A percentile compares a stretch with the other conserved stretches of the same genome.
Evolutionary conservation across 2,329 filamentous ascomycete genomes (phyloP).

Genomic region (Colletotrichum sojae): DNA sequence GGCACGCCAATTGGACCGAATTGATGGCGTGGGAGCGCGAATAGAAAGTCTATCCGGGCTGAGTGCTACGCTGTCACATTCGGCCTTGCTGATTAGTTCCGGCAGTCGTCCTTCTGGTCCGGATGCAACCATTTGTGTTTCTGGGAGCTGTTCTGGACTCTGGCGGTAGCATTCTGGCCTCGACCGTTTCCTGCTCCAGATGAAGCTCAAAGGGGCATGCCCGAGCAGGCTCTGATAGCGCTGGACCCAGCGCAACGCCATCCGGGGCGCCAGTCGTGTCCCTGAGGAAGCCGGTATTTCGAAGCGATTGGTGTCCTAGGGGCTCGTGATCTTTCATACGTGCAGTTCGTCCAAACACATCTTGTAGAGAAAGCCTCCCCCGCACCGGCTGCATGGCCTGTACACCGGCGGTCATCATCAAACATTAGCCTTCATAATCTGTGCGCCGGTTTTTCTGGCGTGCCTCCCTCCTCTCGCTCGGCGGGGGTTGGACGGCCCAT

Average conservation of each 20-base stretch:
- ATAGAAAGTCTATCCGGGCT: conserved; percentile 33
- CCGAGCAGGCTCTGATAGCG: neutral
- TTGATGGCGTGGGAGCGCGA: conserved; percentile 3
- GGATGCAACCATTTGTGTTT: conserved; percentile 30
- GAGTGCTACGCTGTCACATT: conserved; percentile 19
- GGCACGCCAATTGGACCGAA: neutral
- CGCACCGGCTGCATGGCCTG: conserved; percentile 32
- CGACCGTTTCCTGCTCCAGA: neutral
- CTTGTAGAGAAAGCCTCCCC: conserved; percentile 15
- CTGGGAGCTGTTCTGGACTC: conserved; percentile 22
- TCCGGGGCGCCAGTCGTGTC: conserved; percentile 1
- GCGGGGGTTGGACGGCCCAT: neutral
- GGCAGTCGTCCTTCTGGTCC: conserved; percentile 8
- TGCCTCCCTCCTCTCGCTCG: conserved; percentile 4
- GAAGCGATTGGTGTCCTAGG: conserved; percentile 9
- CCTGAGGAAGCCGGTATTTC: neutral
- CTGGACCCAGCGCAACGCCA: neutral
- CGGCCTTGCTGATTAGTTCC: conserved; percentile 11
- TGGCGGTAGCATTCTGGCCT: neutral
- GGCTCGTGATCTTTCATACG: conserved; percentile 20
- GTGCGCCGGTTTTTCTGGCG: neutral
- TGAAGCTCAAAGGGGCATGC: neutral
- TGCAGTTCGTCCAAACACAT: conserved; percentile 18
- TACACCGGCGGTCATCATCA: neutral
- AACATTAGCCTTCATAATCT: neutral